A percentile compares a stretch with the other conserved stretches of the same genome.
These are phyloP conservation scores for Cladosporium oxysporum DNA, from an alignment of 2,329 filamentous ascomycete genomes.

Conservation along the genomic window DNA sequence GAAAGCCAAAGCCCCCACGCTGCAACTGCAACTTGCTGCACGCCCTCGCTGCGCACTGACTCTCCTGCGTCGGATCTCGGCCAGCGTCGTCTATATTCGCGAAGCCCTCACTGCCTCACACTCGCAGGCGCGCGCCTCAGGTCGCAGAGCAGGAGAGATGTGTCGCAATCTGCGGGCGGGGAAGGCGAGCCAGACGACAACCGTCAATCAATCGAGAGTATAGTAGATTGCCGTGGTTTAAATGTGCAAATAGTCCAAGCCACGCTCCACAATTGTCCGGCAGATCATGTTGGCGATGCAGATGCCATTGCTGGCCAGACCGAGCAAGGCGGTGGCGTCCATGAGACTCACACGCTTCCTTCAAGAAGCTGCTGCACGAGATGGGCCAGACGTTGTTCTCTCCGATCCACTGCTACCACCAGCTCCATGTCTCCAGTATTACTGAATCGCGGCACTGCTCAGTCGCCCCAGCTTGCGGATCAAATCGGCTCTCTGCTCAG, in stretches of 20 bases:
- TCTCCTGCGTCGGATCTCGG: not conserved
- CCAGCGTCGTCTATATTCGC: slow-evolving; percentile 7
- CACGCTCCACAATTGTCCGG: not conserved
- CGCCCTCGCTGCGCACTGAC: not conserved
- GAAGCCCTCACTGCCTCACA: slow-evolving; percentile 2
- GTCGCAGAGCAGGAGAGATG: not conserved
- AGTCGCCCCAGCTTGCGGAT: not conserved
- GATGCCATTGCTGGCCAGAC: no score
- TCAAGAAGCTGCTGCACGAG: no score
- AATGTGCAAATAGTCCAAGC: not conserved
- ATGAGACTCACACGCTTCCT: not conserved
- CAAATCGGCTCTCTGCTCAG: slow-evolving; percentile 4
- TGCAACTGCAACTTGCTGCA: not conserved
- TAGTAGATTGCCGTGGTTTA: slow-evolving; percentile 4
- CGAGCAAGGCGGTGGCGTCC: slow-evolving; percentile 5
- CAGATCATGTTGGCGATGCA: not conserved
- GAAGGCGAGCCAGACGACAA: not conserved
- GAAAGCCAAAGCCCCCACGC: not conserved
- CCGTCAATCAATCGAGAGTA: not conserved
- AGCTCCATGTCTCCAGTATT: not conserved
- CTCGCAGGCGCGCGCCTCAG: no score
- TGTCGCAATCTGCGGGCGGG: slow-evolving; percentile 9
- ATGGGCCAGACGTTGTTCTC: not conserved
- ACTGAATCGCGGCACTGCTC: not conserved
- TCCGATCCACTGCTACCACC: not conserved